These are phyloP conservation scores for Ettlia oleoabundans DNA, from an alignment of 139 green algal species.

Conservation along the genomic window DNA sequence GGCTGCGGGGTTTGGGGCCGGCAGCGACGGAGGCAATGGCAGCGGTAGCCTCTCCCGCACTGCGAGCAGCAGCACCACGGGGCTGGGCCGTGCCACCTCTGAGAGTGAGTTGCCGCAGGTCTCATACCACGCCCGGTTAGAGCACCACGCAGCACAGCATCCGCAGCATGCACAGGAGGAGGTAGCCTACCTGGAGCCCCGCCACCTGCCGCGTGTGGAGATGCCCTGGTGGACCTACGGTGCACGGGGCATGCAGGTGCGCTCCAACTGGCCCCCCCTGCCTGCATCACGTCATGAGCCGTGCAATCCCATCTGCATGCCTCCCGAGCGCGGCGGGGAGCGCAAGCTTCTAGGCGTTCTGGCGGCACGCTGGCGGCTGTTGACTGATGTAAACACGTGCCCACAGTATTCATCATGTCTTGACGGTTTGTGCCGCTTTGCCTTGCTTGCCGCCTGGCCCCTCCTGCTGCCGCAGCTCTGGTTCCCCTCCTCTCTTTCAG, in stretches of 20 bases:
- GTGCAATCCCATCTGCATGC: no score
- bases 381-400: no score
- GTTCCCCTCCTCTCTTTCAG: slow-evolving; percentile 75
- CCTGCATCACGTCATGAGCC: no score
- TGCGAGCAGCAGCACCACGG: slow-evolving; percentile 23
- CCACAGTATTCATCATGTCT: no score
- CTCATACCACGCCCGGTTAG: no score
- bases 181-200: not conserved
- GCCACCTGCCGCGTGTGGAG: slow-evolving; percentile 61
- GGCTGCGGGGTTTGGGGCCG: no score
- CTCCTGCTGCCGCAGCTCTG: slow-evolving; percentile 50
- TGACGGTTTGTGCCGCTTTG: slow-evolving; percentile 47
- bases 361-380: no score
- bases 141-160: not conserved
- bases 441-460: not conserved
- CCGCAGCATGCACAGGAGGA: not conserved
- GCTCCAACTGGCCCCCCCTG: no score
- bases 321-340: no score
- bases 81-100: not conserved
- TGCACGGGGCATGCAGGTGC: slow-evolving; percentile 92
- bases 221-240: slow-evolving; percentile 97
- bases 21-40: no score
- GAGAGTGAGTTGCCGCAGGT: slow-evolving; percentile 13
- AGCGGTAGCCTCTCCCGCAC: not conserved
- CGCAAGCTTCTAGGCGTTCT: no score